Evolutionary conservation across 1,284 basidiomycete genomes (phyloP).

Genomic region (Meripilus lineatus): DNA sequence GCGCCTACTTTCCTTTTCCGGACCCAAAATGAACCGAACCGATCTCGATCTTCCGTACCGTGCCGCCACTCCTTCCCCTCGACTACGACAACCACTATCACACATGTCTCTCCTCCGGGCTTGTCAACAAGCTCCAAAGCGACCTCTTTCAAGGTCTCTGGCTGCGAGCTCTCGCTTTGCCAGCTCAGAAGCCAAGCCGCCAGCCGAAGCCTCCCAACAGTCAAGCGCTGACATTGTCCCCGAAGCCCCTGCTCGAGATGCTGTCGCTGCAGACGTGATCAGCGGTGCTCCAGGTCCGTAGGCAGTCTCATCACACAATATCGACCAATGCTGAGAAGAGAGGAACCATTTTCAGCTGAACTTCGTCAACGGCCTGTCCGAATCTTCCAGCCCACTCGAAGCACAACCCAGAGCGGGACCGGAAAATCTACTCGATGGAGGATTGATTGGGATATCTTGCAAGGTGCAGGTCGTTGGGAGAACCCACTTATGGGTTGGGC

Average conservation of each 20-base stretch:
- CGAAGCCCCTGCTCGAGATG: constrained; percentile 38
- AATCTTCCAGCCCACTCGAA: constrained; percentile 91
- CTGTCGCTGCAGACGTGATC: constrained; percentile 69
- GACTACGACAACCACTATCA: neutral
- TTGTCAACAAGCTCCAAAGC: constrained; percentile 26
- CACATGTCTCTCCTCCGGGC: constrained; percentile 40
- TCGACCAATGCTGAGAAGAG: neutral
- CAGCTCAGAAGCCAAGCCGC: constrained; percentile 19
- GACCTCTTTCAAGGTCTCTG: constrained; percentile 18
- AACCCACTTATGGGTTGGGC: constrained; percentile 99
- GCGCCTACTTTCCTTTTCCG: neutral
- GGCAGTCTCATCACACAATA: neutral
- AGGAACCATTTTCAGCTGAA: constrained; percentile 49
- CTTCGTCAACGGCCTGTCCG: constrained; percentile 85
- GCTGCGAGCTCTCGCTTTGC: constrained; percentile 16
- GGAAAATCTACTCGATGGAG: constrained; percentile 89
- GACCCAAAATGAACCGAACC: constrained; percentile 2
- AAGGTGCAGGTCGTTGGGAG: constrained; percentile 92
- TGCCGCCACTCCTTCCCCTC: neutral
- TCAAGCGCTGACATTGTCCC: constrained; percentile 33
- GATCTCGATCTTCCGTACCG: neutral
- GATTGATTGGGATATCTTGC: constrained; percentile 91
- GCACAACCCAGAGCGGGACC: constrained; percentile 92
- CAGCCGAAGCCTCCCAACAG: constrained; percentile 23
- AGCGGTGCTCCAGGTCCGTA: constrained; percentile 74